These are phyloP conservation scores for Yamadazyma conglobata DNA, from an alignment of 1,139 yeast species.

Conservation along the genomic window DNA sequence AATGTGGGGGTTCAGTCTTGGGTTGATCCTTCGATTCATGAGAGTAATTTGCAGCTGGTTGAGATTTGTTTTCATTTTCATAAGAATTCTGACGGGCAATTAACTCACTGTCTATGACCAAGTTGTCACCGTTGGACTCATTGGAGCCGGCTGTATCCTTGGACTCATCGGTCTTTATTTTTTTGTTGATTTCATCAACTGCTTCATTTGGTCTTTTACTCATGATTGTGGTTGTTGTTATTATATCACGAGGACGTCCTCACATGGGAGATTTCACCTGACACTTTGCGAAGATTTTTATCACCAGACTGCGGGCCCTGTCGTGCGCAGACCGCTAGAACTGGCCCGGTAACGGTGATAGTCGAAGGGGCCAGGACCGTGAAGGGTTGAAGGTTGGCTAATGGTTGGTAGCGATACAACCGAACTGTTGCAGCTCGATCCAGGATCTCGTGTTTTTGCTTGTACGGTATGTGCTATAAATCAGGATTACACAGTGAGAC, in stretches of 20 bases:
- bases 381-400: too few relatives aligned
- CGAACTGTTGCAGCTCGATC: too few relatives aligned
- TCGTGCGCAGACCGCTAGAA: too few relatives aligned
- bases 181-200: slow-evolving; percentile 3
- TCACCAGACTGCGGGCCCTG: too few relatives aligned
- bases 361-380: too few relatives aligned
- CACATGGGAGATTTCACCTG: slow-evolving; percentile 14
- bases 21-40: neutral
- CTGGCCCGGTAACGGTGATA: too few relatives aligned
- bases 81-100: slow-evolving; percentile 44
- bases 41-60: slow-evolving; percentile 4
- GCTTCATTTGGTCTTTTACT: slow-evolving; percentile 14
- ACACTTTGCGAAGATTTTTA: slow-evolving; percentile 1
- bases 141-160: slow-evolving; percentile 16
- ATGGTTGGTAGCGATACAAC: too few relatives aligned
- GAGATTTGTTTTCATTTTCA: slow-evolving; percentile 6
- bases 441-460: too few relatives aligned
- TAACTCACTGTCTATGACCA: slow-evolving; percentile 47
- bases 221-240: slow-evolving; percentile 8
- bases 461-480: too few relatives aligned
- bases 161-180: slow-evolving; percentile 1
- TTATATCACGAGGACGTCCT: slow-evolving; percentile 11
- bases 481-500: too few relatives aligned
- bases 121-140: slow-evolving; percentile 34
- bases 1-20: too few relatives aligned